These are phyloP conservation scores for Trichoderma sp. DNA, from an alignment of 2,329 filamentous ascomycete species.

Conservation along the genomic window DNA sequence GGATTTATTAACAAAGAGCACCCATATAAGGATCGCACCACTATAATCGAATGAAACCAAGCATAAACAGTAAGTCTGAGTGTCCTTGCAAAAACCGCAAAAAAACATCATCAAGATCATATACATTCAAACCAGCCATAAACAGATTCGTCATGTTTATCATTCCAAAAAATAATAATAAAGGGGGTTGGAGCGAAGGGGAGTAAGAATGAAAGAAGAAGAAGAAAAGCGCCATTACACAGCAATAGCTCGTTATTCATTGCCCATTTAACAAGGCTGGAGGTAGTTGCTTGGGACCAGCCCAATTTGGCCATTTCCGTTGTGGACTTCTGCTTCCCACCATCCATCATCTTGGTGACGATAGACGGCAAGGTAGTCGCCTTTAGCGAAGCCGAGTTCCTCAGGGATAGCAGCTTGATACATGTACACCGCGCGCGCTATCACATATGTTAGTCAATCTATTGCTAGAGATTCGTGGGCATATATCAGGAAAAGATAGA, in stretches of 20 bases:
- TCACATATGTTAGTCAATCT: slow-evolving; percentile 25
- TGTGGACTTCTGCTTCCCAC: slow-evolving; percentile 97
- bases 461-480: neutral
- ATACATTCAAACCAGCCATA: slow-evolving; percentile 16
- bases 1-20: slow-evolving; percentile 12
- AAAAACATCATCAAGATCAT: slow-evolving; percentile 18
- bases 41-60: slow-evolving; percentile 12
- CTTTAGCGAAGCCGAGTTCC: slow-evolving; percentile 89
- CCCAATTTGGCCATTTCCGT: slow-evolving; percentile 59
- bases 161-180: slow-evolving; percentile 9
- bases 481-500: slow-evolving; percentile 22
- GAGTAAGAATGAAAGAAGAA: neutral
- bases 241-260: neutral
- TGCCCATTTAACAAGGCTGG: slow-evolving; percentile 47
- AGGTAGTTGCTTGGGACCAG: slow-evolving; percentile 71
- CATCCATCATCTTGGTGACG: slow-evolving; percentile 95
- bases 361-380: slow-evolving; percentile 84
- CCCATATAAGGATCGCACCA: slow-evolving; percentile 10
- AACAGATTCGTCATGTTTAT: slow-evolving; percentile 14
- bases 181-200: neutral
- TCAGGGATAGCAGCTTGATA: slow-evolving; percentile 95
- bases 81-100: neutral
- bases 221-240: neutral
- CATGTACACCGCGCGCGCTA: slow-evolving; percentile 90
- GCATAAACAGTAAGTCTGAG: slow-evolving; percentile 11